phyloP scores from a whole-genome alignment of 2,329 filamentous ascomycete species.

The Lachnum nothofagi region DNA sequence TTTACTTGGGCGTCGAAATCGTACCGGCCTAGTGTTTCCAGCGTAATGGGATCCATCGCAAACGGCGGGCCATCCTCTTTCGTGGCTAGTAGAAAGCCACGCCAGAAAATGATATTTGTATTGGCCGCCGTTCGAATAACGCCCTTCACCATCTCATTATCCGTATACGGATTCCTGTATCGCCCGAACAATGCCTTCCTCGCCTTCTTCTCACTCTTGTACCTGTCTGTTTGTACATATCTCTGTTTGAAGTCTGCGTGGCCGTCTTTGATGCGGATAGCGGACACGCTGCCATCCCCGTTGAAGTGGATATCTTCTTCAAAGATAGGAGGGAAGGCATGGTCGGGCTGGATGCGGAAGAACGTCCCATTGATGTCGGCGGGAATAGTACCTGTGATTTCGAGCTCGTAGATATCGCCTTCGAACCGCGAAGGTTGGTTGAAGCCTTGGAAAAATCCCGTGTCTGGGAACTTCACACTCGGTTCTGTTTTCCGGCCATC shows the following conservation, averaged over 20 bases:
- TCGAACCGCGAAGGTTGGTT: constrained; percentile 37
- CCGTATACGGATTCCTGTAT: constrained; percentile 54
- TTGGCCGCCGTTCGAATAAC: constrained; percentile 54
- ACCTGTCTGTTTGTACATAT: constrained; percentile 33
- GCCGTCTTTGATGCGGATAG: constrained; percentile 32
- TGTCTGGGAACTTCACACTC: constrained; percentile 20
- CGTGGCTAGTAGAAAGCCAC: constrained; percentile 48
- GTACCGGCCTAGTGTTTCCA: constrained; percentile 45
- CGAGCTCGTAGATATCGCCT: constrained; percentile 37
- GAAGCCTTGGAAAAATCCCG: constrained; percentile 36
- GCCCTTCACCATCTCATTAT: constrained; percentile 49
- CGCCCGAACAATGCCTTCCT: constrained; percentile 43
- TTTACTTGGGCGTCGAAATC: constrained; percentile 47
- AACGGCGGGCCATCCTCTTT: constrained; percentile 51
- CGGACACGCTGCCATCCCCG: constrained; percentile 32
- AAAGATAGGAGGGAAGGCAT: constrained; percentile 49
- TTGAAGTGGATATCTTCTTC: constrained; percentile 44
- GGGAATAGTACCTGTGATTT: constrained; percentile 38
- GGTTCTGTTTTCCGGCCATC: constrained; percentile 16
- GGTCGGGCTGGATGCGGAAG: constrained; percentile 41
- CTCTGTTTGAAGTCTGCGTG: constrained; percentile 30
- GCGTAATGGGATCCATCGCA: constrained; percentile 43
- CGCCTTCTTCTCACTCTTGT: constrained; percentile 24
- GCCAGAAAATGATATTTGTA: constrained; percentile 56
- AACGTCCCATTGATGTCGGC: constrained; percentile 41